Conservation (phyloP, 225 moss, liverwort and hornwort genomes). For the Climacium dendroides region DNA sequence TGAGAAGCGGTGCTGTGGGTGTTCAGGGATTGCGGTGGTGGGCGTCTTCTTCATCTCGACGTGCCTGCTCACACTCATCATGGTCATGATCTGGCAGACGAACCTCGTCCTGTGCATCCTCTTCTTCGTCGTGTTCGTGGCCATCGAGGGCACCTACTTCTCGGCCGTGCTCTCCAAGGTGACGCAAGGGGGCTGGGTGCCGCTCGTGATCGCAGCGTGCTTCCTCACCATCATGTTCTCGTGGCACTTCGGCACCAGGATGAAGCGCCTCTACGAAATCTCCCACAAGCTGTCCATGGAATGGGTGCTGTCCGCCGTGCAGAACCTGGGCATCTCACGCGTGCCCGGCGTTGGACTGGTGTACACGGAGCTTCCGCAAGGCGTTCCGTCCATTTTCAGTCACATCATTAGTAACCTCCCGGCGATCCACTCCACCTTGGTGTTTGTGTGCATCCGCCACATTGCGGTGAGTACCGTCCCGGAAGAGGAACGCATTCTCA, state of each 20-base stretch:
- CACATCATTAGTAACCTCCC: constrained; percentile 73
- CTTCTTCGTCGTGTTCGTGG: constrained; percentile 47
- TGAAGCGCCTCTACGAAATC: constrained; percentile 58
- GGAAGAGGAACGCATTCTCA: constrained; percentile 54
- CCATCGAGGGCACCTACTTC: constrained; percentile 52
- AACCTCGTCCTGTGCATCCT: constrained; percentile 14
- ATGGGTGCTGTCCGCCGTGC: constrained; percentile 52
- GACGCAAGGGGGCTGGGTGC: constrained; percentile 71
- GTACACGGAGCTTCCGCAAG: constrained; percentile 73
- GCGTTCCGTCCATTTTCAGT: constrained; percentile 65
- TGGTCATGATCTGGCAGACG: constrained; percentile 68
- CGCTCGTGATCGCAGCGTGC: constrained; percentile 54
- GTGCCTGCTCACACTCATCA: constrained; percentile 54
- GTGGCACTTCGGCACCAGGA: constrained; percentile 70
- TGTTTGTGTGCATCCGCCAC: constrained; percentile 73
- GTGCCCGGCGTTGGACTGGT: constrained; percentile 72
- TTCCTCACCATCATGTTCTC: constrained; percentile 59
- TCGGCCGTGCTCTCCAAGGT: constrained; percentile 69
- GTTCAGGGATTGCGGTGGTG: constrained; percentile 72
- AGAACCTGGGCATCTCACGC: constrained; percentile 46
- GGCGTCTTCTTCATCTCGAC: constrained; percentile 79
- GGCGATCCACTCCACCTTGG: constrained; percentile 63
- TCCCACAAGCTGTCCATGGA: constrained; percentile 73
- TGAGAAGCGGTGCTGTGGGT: too few species aligned
- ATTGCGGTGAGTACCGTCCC: constrained; percentile 68